Conservation (phyloP, 2,329 filamentous ascomycete genomes). For the Furcasterigmium furcatum region DNA sequence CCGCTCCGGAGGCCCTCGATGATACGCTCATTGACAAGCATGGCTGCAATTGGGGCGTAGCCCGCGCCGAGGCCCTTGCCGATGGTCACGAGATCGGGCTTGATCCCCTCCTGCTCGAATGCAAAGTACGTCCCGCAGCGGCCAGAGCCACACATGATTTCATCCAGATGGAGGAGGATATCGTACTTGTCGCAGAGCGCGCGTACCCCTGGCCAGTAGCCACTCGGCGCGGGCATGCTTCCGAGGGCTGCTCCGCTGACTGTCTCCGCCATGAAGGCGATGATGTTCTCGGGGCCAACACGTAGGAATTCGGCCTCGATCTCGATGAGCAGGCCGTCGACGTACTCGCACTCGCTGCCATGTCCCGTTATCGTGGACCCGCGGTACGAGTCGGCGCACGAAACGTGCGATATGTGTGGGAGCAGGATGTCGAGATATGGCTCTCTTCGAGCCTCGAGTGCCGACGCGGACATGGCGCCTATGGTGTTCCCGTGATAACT, state of each 20-base stretch:
- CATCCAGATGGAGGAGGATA: conserved; percentile 51
- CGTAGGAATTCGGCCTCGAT: conserved; percentile 43
- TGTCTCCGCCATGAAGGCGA: conserved; percentile 60
- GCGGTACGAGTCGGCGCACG: conserved; percentile 42
- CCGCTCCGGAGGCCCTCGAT: conserved; percentile 44
- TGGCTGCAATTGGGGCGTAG: conserved; percentile 51
- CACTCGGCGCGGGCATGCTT: conserved; percentile 44
- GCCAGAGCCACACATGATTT: conserved; percentile 69
- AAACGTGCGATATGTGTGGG: conserved; percentile 20
- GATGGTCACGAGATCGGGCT: conserved; percentile 55
- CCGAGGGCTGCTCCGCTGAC: conserved; percentile 58
- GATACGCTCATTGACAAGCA: conserved; percentile 48
- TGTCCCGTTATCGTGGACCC: too few species aligned
- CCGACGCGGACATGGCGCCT: conserved; percentile 37
- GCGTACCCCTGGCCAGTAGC: conserved; percentile 53
- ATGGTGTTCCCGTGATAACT: conserved; percentile 49
- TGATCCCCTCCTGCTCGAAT: conserved; percentile 52
- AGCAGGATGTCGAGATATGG: conserved; percentile 21
- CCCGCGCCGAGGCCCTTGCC: conserved; percentile 59
- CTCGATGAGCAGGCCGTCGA: conserved; percentile 34
- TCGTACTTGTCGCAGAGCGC: conserved; percentile 52
- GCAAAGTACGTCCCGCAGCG: conserved; percentile 59
- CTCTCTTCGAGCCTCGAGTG: conserved; percentile 18
- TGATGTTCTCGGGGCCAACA: conserved; percentile 41
- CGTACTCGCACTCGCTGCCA: conserved; percentile 31